These are phyloP conservation scores for Ceratobasidium sp. DNA, from an alignment of 1,284 basidiomycete genomes.

Conservation along the genomic window DNA sequence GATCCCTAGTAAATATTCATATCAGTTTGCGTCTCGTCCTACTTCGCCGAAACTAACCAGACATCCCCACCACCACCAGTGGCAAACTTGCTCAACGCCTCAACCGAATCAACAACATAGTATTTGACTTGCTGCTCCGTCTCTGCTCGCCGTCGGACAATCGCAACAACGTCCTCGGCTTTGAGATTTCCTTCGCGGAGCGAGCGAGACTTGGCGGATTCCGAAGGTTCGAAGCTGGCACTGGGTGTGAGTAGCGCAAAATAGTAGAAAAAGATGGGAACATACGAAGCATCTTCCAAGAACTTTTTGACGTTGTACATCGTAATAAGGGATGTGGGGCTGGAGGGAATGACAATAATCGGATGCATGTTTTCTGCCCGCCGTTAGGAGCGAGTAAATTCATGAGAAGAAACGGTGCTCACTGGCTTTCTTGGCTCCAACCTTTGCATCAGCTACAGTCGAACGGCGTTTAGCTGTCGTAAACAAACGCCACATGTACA, in stretches of 20 bases:
- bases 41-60: slow-evolving; percentile 67
- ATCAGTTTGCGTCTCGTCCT: too few species aligned
- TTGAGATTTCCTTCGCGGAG: slow-evolving; percentile 73
- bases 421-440: slow-evolving; percentile 64
- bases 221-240: slow-evolving; percentile 76
- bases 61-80: slow-evolving; percentile 63
- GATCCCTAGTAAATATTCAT: slow-evolving; percentile 68
- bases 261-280: slow-evolving; percentile 36
- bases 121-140: slow-evolving; percentile 57
- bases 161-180: slow-evolving; percentile 82
- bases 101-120: slow-evolving; percentile 90
- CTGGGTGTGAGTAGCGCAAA: slow-evolving; percentile 7
- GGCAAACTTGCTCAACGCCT: slow-evolving; percentile 90
- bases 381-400: slow-evolving; percentile 5
- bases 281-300: slow-evolving; percentile 85
- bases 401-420: slow-evolving; percentile 5
- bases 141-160: slow-evolving; percentile 72
- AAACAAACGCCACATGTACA: not conserved
- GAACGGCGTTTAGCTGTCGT: not conserved
- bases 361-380: slow-evolving; percentile 72
- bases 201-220: slow-evolving; percentile 71
- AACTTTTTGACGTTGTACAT: slow-evolving; percentile 98
- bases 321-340: slow-evolving; percentile 91
- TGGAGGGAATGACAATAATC: slow-evolving; percentile 96
- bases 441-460: slow-evolving; percentile 55